phyloP scores from a whole-genome alignment of 2,329 filamentous ascomycete species.

The Venturia aucupariae region DNA sequence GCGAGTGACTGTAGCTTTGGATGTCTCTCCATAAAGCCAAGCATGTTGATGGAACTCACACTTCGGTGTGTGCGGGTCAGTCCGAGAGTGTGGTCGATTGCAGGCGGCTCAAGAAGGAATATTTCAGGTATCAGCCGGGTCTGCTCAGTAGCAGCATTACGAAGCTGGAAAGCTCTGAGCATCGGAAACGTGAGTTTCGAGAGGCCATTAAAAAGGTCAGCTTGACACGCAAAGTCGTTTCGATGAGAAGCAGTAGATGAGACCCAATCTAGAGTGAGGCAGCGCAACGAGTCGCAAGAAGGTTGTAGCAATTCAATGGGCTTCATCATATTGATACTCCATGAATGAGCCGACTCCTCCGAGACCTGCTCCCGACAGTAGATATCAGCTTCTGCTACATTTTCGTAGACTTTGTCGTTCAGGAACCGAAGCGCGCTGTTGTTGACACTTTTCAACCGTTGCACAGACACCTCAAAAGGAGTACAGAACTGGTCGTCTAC shows the following conservation, averaged over 20 bases:
- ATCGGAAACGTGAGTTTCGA: constrained; percentile 33
- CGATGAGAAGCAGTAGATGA: constrained; percentile 14
- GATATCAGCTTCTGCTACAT: not conserved
- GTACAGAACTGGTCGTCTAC: constrained; percentile 11
- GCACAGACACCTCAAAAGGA: constrained; percentile 11
- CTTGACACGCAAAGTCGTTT: constrained; percentile 14
- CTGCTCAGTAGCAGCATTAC: constrained; percentile 33
- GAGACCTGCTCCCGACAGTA: not conserved
- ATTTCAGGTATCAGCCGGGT: constrained; percentile 28
- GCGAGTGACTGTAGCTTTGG: constrained; percentile 34
- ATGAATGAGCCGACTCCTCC: not conserved
- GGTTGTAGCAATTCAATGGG: constrained; percentile 16
- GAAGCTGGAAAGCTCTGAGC: constrained; percentile 36
- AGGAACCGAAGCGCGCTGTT: constrained; percentile 14
- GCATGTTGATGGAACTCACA: constrained; percentile 21
- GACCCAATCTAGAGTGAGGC: constrained; percentile 29
- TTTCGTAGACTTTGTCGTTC: constrained; percentile 11
- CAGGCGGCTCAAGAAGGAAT: constrained; percentile 25
- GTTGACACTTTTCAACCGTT: constrained; percentile 17
- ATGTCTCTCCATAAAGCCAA: constrained; percentile 37
- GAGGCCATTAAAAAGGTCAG: constrained; percentile 21
- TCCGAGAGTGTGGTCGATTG: constrained; percentile 8
- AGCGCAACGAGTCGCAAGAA: constrained; percentile 20
- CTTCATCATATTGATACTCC: constrained; percentile 4
- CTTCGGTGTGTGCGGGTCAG: not conserved